These are phyloP conservation scores for Penstemon eatonii DNA, from an alignment of 257 asterid genomes.

Conservation along the genomic window DNA sequence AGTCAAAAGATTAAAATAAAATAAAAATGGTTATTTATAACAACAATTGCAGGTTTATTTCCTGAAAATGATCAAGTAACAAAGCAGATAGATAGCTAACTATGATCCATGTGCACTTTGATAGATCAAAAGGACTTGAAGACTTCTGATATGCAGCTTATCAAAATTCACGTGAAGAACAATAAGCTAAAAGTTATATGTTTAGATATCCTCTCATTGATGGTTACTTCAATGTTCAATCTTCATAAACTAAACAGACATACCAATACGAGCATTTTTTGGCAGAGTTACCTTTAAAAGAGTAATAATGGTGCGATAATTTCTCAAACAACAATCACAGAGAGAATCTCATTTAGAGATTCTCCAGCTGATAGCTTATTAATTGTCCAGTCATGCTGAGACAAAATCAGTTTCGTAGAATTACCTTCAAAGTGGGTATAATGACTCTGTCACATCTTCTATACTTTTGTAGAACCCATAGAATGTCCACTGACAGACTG, in stretches of 20 bases:
- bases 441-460: slow-evolving; percentile 77
- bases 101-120: background rate
- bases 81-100: background rate
- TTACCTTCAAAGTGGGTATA: slow-evolving; percentile 84
- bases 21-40: background rate
- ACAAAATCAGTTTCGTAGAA: slow-evolving; percentile 17
- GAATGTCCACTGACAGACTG: slow-evolving; percentile 63
- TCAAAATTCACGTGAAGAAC: background rate
- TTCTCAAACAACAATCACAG: background rate
- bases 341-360: slow-evolving; percentile 2
- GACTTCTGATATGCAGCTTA: background rate
- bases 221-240: background rate
- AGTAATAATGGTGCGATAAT: background rate
- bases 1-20: background rate
- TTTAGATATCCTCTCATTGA: background rate
- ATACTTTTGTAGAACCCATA: slow-evolving; percentile 78
- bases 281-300: background rate
- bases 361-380: background rate
- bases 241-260: background rate
- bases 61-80: background rate
- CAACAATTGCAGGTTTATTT: background rate
- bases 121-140: background rate
- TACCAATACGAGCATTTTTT: background rate
- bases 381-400: slow-evolving; percentile 8
- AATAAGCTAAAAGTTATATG: background rate